Base-by-base conservation (phyloP, 1,284 basidiomycete species). In the Trichosporon coremiiforme region DNA sequence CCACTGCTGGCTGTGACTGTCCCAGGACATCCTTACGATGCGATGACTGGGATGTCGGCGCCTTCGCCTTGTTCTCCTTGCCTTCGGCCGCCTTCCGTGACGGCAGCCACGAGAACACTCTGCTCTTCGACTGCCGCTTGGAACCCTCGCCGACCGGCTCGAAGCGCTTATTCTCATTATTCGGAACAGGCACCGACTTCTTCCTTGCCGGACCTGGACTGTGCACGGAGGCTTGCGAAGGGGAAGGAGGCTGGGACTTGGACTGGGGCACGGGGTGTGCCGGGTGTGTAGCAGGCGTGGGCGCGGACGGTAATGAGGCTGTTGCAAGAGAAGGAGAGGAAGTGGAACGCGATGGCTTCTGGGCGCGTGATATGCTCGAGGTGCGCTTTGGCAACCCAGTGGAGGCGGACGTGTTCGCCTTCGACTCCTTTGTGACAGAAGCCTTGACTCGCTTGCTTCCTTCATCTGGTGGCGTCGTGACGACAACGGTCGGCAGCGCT, bases 391-490 rank as follows among this genome's bases (percentile, higher is more conserved):
- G 53, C 10, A 33, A 31, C 15, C 29, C 29, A 6, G 29, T 25
- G 25, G 25, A 25, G 25, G 25, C 12, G 17, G 57, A 8, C 5
- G 29, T 33, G 25, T 17, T 60, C 6, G 12, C 15, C 57, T 62
- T 62, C 29, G 57, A 35, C 15, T 20, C 29, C 17, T 33, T 62
- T 33, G 57, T 35, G 31, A 20, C 57, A 35, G 57, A 62, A 33
- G 57, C 31, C 31, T 62, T 33, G 31, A 62, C 57, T 15, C 57
- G 57, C 57, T 33, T 62, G 57, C 57, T 62, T 62, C 31, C 57
- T 33, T 62, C 57, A 13, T 62, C 57, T 35, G 57, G 57, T 35
- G 57, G 57, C 57, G 57, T 62, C 31, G 57, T 62, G 31, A 62
- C 57, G 9, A 62, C 57, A n/a, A 62, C 57, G 9, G 57, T 62